Base-by-base conservation (phyloP, 2,329 filamentous ascomycete species). In the Fusarium clavum region DNA sequence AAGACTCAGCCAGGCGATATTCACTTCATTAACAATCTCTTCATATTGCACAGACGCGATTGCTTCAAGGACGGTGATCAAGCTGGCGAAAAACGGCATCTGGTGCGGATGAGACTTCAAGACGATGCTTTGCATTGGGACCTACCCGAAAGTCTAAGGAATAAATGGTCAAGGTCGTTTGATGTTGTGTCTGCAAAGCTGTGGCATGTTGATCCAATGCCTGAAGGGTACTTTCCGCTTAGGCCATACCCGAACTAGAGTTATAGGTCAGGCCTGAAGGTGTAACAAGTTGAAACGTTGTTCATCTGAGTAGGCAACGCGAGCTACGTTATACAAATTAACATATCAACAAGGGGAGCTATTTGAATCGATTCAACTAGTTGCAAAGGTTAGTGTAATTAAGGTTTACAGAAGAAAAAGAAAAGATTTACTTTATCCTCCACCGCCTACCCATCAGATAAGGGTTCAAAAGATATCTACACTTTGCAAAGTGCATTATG, bases 11-110 rank as follows among this genome's bases (percentile, higher is more conserved):
- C 86, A 0, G 87, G 87, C 24, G 88, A 90, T 72, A 84, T 91
- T 65, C 86, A 89, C 73, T 89, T 90, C 76, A 86, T 90, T 79
- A 90, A 90, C 81, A 90, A 90, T 76, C 80, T 90, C 41, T 82
- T 86, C 7, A 75, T 90, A 16, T 79, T 91, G 18, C 88, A 91
- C 73, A 83, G 87, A 32, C 85, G 88, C 4, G 47, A 58, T 13
- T 25, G 20, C 22, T 58, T 58, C 2, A 14, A 8, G 55, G 11
- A 58, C 9, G 9, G 25, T 6, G 45, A 41, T 13, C 9, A 8
- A 0, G 5, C 22, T 20, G 25, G 14, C 0, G 32, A 40, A 5
- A 16, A 11, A 11, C 82, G 87, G 22, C 87, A 90, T 64, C 77
- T 90, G 14, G 85, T 89, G 16, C 86, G 87, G 73, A 88, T 89